Conservation (phyloP, 2,329 filamentous ascomycete genomes). For the Xylariaceae sp. region DNA sequence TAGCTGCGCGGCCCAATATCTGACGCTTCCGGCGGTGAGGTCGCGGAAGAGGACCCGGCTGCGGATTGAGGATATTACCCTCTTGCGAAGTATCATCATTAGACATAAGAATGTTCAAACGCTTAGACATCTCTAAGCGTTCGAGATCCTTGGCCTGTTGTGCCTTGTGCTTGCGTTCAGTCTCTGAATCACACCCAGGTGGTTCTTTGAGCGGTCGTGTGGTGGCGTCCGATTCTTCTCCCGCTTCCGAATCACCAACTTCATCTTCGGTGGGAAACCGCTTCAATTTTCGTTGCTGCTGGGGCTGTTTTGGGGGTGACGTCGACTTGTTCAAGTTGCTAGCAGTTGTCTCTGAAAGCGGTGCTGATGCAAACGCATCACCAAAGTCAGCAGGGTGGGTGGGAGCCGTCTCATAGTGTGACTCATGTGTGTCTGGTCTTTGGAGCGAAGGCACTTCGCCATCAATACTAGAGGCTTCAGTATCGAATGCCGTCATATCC, state of each 20-base stretch:
- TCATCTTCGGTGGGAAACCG: slow-evolving; percentile 47
- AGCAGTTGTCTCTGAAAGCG: slow-evolving; percentile 51
- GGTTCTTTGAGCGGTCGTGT: slow-evolving; percentile 15
- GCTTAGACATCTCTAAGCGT: slow-evolving; percentile 38
- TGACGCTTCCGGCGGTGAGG: slow-evolving; percentile 50
- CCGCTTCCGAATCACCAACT: slow-evolving; percentile 53
- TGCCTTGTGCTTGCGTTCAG: slow-evolving; percentile 29
- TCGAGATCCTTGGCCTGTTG: slow-evolving; percentile 29
- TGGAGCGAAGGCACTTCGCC: neutral
- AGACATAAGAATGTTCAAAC: slow-evolving; percentile 36
- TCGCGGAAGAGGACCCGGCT: slow-evolving; percentile 17
- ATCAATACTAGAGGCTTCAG: slow-evolving; percentile 37
- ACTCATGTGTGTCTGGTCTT: slow-evolving; percentile 29
- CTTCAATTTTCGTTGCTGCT: slow-evolving; percentile 37
- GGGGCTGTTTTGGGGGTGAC: slow-evolving; percentile 38
- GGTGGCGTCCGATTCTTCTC: slow-evolving; percentile 38
- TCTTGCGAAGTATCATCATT: slow-evolving; percentile 19
- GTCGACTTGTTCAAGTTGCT: slow-evolving; percentile 52
- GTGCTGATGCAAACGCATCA: slow-evolving; percentile 39
- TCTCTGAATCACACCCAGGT: slow-evolving; percentile 13
- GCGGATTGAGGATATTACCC: slow-evolving; percentile 25
- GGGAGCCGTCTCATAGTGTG: slow-evolving; percentile 50
- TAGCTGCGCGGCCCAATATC: slow-evolving; percentile 64
- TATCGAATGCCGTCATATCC: slow-evolving; percentile 51
- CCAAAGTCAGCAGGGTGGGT: slow-evolving; percentile 45